A percentile compares a stretch with the other conserved stretches of the same genome.
Conservation (phyloP, 495 filamentous ascomycete species). For the Jackrogersella minutella region DNA sequence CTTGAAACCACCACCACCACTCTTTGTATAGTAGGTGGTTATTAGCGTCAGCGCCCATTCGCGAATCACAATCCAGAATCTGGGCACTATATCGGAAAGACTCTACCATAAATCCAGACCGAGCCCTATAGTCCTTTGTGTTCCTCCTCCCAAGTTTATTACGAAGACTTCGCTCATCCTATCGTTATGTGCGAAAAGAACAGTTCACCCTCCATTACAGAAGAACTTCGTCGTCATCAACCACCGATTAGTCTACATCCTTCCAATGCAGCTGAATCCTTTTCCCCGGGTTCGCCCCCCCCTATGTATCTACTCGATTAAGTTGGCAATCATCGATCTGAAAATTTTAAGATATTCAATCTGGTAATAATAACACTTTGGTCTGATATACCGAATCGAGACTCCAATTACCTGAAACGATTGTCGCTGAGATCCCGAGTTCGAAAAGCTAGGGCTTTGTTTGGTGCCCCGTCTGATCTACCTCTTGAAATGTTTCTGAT, state of each 20-base stretch:
- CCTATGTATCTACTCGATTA: constrained; percentile 14
- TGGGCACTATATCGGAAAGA: background rate
- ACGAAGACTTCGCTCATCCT: background rate
- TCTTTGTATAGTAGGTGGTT: background rate
- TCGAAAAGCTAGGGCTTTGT: background rate
- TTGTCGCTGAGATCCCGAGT: background rate
- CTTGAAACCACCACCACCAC: background rate
- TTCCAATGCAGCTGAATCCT: constrained; percentile 33
- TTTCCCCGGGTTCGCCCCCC: constrained; percentile 26
- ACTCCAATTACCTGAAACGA: constrained; percentile 18
- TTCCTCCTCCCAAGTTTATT: constrained; percentile 12
- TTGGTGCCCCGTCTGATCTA: constrained; percentile 21
- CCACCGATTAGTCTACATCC: constrained; percentile 13
- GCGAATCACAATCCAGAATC: constrained; percentile 19
- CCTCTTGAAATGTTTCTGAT: constrained; percentile 28
- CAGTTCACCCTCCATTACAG: background rate
- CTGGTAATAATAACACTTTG: background rate
- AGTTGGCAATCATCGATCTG: constrained; percentile 15
- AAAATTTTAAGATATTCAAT: constrained; percentile 2
- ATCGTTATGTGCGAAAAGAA: constrained; percentile 4
- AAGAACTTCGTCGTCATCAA: background rate
- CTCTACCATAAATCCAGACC: constrained; percentile 2
- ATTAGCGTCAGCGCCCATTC: constrained; percentile 21
- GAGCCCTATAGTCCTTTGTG: background rate
- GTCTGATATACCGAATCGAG: constrained; percentile 14